Evolutionary conservation across 1,139 yeast genomes (phyloP).

Genomic region (Magnusiomyces starmeri): DNA sequence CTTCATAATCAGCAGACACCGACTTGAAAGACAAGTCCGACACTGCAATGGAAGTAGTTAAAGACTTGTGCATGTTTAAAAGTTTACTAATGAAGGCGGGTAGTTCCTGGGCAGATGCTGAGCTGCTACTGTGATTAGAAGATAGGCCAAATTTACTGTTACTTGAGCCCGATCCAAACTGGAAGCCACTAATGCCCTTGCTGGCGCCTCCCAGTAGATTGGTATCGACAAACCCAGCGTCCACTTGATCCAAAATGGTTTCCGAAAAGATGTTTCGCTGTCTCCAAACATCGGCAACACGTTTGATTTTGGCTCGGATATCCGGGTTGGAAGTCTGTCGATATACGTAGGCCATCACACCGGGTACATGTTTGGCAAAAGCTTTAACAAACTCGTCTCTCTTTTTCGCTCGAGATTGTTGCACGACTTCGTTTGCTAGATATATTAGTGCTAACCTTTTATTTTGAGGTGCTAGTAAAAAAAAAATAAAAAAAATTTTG

Average conservation of each 20-base stretch:
- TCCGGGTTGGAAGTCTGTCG: slow-evolving; percentile 27
- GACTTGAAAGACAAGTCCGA: slow-evolving; percentile 16
- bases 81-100: slow-evolving; percentile 41
- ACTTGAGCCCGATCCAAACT: slow-evolving; percentile 3
- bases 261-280: slow-evolving; percentile 53
- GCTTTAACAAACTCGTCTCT: slow-evolving; percentile 53
- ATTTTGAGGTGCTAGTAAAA: slow-evolving; percentile 32
- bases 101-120: slow-evolving; percentile 37
- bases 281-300: slow-evolving; percentile 70
- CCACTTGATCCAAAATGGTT: slow-evolving; percentile 41
- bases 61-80: slow-evolving; percentile 38
- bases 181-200: slow-evolving; percentile 4
- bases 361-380: slow-evolving; percentile 43
- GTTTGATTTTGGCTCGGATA: slow-evolving; percentile 48
- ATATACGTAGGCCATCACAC: slow-evolving; percentile 32
- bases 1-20: slow-evolving; percentile 19
- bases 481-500: background rate
- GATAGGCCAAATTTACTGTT: slow-evolving; percentile 8
- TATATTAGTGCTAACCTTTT: slow-evolving; percentile 58
- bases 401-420: slow-evolving; percentile 63
- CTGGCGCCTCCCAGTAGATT: slow-evolving; percentile 10
- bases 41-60: slow-evolving; percentile 21
- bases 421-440: slow-evolving; percentile 77
- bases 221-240: slow-evolving; percentile 28
- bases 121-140: slow-evolving; percentile 26